Evolutionary conservation across 441 rosid genomes (phyloP).

Genomic region (Dalechampia spathulata): DNA sequence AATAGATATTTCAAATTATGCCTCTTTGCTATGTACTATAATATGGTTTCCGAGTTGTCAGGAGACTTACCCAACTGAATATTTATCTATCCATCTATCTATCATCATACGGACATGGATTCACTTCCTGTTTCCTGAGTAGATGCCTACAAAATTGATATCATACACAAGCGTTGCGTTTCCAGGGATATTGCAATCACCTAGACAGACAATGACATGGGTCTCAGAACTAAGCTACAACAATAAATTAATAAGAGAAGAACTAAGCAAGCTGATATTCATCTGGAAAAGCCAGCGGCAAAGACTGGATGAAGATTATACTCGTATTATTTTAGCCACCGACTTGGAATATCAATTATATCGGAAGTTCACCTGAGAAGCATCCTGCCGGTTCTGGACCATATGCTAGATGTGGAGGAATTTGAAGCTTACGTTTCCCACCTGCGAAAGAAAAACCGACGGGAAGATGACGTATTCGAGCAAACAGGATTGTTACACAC

Average conservation of each 20-base stretch:
- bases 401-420: constrained; percentile 81
- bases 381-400: constrained; percentile 99
- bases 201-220: constrained; percentile 29
- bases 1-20: too few species aligned
- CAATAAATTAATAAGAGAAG: too few species aligned
- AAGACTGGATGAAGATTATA: too few species aligned
- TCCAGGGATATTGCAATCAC: constrained; percentile 89
- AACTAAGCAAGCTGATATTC: too few species aligned
- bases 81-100: not conserved
- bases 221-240: constrained; percentile 11
- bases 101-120: constrained; percentile 1
- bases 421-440: constrained; percentile 75
- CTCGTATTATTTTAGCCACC: not conserved
- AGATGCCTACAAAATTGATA: constrained; percentile 64
- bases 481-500: not conserved
- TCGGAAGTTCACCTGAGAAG: constrained; percentile 52
- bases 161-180: constrained; percentile 89
- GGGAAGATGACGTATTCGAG: not conserved
- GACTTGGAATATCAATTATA: not conserved
- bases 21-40: too few species aligned
- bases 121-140: constrained; percentile 70
- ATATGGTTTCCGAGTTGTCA: constrained; percentile 7
- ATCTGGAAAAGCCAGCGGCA: too few species aligned
- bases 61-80: constrained; percentile 20
- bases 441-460: constrained; percentile 30